phyloP scores from a whole-genome alignment of 331 rosid genomes.

The Acacia pycnantha region DNA sequence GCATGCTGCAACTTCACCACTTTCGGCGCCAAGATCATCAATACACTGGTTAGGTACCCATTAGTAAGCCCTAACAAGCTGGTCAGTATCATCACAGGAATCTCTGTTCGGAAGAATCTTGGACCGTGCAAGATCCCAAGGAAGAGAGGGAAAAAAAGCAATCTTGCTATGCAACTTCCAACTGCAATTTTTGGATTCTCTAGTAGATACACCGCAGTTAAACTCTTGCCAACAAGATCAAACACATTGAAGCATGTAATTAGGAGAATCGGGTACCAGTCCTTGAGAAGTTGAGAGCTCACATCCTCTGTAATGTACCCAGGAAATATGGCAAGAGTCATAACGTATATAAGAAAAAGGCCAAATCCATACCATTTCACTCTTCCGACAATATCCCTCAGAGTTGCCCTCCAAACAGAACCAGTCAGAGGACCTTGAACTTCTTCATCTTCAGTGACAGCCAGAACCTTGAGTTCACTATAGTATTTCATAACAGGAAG shows the following conservation, averaged over 20 bases:
- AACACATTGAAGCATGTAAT: conserved; percentile 69
- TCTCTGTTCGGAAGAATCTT: conserved; percentile 68
- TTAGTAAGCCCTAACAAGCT: conserved; percentile 84
- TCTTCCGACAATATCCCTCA: conserved; percentile 63
- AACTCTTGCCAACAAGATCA: conserved; percentile 77
- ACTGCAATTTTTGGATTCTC: conserved; percentile 58
- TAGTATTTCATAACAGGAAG: conserved; percentile 84
- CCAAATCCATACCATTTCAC: conserved; percentile 81
- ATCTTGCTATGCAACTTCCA: conserved; percentile 58
- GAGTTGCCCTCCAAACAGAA: conserved; percentile 58
- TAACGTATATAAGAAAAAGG: conserved; percentile 57
- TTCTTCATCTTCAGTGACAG: conserved; percentile 50
- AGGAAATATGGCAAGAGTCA: conserved; percentile 82
- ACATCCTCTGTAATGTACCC: conserved; percentile 92
- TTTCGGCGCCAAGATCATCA: conserved; percentile 86
- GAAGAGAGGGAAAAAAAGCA: conserved; percentile 87
- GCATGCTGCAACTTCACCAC: conserved; percentile 68
- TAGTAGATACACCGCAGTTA: conserved; percentile 65
- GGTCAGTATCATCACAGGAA: conserved; percentile 66
- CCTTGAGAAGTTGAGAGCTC: conserved; percentile 67
- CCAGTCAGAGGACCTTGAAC: conserved; percentile 51
- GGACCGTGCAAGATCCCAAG: conserved; percentile 81
- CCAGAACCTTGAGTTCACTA: conserved; percentile 54
- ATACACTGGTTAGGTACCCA: conserved; percentile 82
- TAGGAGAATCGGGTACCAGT: conserved; percentile 77